phyloP scores from a whole-genome alignment of 306 rosid genomes.

The Urtica urens region DNA sequence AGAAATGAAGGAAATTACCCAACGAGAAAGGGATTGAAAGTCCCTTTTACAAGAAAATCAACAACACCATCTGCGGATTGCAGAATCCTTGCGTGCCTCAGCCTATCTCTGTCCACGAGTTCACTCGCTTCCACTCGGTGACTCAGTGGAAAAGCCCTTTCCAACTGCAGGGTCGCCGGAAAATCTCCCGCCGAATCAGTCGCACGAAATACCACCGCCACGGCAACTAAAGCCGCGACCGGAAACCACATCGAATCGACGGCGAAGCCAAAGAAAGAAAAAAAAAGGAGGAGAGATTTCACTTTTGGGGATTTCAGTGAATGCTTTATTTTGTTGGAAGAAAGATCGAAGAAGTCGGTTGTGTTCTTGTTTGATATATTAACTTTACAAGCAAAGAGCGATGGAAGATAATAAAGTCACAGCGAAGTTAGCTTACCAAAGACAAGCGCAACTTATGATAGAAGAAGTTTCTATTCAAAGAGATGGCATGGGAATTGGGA shows the following conservation, averaged over 20 bases:
- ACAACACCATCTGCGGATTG: conserved; percentile 56
- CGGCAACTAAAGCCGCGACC: conserved; percentile 14
- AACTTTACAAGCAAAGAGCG: too few species aligned
- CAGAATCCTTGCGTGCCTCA: conserved; percentile 67
- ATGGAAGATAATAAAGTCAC: too few species aligned
- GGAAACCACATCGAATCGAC: conserved; percentile 41
- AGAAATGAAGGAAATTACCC: conserved; percentile 44
- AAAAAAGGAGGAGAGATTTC: too few species aligned
- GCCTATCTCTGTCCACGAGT: conserved; percentile 55
- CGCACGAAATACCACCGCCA: conserved; percentile 18
- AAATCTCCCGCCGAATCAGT: conserved; percentile 19
- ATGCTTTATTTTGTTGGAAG: too few species aligned
- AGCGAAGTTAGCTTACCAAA: too few species aligned
- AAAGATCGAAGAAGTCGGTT: too few species aligned
- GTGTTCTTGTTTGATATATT: too few species aligned
- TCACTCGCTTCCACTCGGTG: conserved; percentile 56
- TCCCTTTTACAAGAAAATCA: conserved; percentile 62
- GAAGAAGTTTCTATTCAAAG: too few species aligned
- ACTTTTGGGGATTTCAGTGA: too few species aligned
- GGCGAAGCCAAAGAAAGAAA: too few species aligned
- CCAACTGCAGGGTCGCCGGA: conserved; percentile 49
- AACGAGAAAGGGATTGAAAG: conserved; percentile 68
- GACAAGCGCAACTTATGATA: too few species aligned
- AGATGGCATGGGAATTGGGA: too few species aligned
- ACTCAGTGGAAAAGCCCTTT: conserved; percentile 70